Conservation (phyloP, 371 early-diverging fungal species). For the Mucor racemosus region DNA sequence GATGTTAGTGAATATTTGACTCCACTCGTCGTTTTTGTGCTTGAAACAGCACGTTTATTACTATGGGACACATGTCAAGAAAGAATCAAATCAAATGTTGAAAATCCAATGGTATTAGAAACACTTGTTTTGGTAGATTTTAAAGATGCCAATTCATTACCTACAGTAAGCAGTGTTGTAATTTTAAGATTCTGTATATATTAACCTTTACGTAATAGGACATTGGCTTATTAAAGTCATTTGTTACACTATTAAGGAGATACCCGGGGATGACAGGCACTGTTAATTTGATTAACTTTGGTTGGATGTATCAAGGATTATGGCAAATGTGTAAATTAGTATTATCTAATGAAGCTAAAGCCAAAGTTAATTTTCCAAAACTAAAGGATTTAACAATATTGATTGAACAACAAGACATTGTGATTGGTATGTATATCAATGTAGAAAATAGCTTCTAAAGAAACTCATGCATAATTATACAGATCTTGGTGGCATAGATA, state of each 20-base stretch:
- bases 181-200: not conserved
- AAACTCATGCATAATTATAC: not conserved
- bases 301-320: constrained; percentile 56
- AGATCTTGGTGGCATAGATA: constrained; percentile 35
- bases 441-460: not conserved
- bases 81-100: constrained; percentile 19
- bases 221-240: constrained; percentile 28
- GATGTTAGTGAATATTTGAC: constrained; percentile 32
- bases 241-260: constrained; percentile 41
- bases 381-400: constrained; percentile 25
- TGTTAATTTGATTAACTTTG: constrained; percentile 47
- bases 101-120: constrained; percentile 35
- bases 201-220: constrained; percentile 31
- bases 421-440: constrained; percentile 26
- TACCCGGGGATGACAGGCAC: constrained; percentile 46
- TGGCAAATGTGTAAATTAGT: constrained; percentile 57
- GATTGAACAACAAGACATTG: constrained; percentile 35
- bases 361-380: constrained; percentile 43
- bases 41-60: constrained; percentile 43
- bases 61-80: constrained; percentile 29
- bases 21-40: constrained; percentile 42
- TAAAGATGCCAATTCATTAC: constrained; percentile 40
- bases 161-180: constrained; percentile 27
- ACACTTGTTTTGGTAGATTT: constrained; percentile 44
- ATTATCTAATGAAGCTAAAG: constrained; percentile 50